Evolutionary conservation across 306 rosid species (phyloP), one percentile per base, ranked within the genome.

Genomic region (Vigna angularis): DNA sequence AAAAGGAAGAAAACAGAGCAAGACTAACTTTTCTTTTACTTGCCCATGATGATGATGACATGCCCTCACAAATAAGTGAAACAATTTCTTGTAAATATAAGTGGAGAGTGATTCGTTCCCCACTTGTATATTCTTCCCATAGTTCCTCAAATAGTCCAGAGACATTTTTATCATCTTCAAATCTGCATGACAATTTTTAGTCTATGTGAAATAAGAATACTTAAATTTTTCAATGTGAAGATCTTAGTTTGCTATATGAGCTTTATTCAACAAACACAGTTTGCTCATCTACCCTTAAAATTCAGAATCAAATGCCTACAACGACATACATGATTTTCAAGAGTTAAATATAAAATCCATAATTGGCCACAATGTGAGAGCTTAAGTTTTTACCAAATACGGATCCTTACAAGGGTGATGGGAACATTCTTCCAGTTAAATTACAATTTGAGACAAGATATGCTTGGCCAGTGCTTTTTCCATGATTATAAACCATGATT

Each of bases 41-140:
- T 77, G 93, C 63, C 98, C 97, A 95, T 22, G 98, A 92, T 8
- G 98, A 92, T 59, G 93, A 89, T 70, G 89, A 83, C 81, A 94
- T 83, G 83, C 93, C 81, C 66, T 89, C 91, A 79, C 91, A 84
- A 66, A 94, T 87, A 34, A 90, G 93, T 24, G 93, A 86, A 69
- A 92, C 95, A 84, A 92, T 88, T 90, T 94, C 97, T 45, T 84
- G 92, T 32, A 89, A 66, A 85, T 95, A 95, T 64, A 95, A 79
- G 32, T 89, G 95, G 76, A 95, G 97, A 66, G 98, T 88, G 81
- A 88, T 76, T n/a, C 90, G 91, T 68, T 95, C 98, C 40, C 97
- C 92, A 78, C 98, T 95, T 42, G 97, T 89, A 86, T 86, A 89
- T 87, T 92, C 98, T 88, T 95, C 97, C 98, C 98, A 95, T 80